phyloP scores from a whole-genome alignment of 2,329 filamentous ascomycete genomes.

The Aspergillaceae sp. region DNA sequence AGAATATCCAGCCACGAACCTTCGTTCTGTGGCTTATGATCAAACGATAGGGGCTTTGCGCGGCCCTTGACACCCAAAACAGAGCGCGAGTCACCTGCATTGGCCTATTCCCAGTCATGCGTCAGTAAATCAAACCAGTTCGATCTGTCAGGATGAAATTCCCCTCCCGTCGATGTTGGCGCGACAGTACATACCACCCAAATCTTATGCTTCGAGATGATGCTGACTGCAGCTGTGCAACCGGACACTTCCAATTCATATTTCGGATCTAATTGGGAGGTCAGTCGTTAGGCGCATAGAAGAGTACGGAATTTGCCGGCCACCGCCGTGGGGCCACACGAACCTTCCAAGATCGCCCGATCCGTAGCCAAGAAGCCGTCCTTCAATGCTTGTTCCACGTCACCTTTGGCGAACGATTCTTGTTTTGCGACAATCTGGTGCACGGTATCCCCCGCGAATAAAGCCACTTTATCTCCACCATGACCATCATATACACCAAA shows the following conservation, averaged over 20 bases:
- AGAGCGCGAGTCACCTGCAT: constrained; percentile 90
- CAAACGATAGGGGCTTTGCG: constrained; percentile 95
- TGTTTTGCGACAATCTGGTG: constrained; percentile 93
- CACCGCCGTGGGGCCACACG: constrained; percentile 13
- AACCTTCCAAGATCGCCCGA: constrained; percentile 91
- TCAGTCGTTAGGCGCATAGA: constrained; percentile 7
- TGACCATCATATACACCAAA: constrained; percentile 98
- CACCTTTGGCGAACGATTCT: constrained; percentile 80
- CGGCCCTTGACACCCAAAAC: constrained; percentile 94
- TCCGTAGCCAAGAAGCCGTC: constrained; percentile 96
- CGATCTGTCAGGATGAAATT: not conserved
- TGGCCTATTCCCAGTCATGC: constrained; percentile 55
- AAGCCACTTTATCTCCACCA: constrained; percentile 89
- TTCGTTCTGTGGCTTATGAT: constrained; percentile 98
- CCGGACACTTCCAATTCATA: constrained; percentile 98
- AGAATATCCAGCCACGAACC: constrained; percentile 43
- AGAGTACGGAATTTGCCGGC: not conserved
- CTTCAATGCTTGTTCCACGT: constrained; percentile 92
- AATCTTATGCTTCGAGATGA: constrained; percentile 86
- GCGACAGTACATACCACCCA: constrained; percentile 65
- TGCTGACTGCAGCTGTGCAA: constrained; percentile 85
- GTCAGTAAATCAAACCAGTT: constrained; percentile 16
- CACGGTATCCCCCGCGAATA: constrained; percentile 86
- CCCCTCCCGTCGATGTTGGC: not conserved
- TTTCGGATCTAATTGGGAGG: constrained; percentile 62